Evolutionary conservation across 345 rosid genomes (phyloP).

Genomic region (Salix udensis): DNA sequence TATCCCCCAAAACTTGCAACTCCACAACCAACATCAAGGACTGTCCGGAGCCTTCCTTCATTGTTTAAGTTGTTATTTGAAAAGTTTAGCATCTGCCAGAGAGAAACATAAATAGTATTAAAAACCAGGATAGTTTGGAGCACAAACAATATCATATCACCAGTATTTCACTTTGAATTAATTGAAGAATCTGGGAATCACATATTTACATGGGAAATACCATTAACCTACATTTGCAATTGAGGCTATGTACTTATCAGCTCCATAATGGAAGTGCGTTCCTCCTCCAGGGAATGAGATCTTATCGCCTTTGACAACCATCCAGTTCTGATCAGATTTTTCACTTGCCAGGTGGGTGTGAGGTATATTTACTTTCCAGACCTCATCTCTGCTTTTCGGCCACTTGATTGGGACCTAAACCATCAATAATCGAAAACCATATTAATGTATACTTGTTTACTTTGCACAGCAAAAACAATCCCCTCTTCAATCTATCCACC

Average conservation of each 20-base stretch:
- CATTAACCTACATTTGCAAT: constrained; percentile 73
- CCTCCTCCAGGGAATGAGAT: constrained; percentile 97
- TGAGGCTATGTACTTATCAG: constrained; percentile 90
- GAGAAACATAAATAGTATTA: constrained; percentile 9
- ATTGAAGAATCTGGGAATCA: background rate
- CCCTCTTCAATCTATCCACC: background rate
- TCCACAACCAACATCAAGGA: constrained; percentile 98
- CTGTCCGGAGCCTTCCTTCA: constrained; percentile 75
- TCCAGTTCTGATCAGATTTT: constrained; percentile 99
- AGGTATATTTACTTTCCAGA: constrained; percentile 98
- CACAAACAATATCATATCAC: background rate
- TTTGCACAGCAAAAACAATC: background rate
- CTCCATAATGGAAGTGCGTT: constrained; percentile 98
- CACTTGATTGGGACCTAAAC: constrained; percentile 91
- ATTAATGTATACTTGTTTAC: background rate
- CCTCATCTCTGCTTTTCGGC: constrained; percentile 99
- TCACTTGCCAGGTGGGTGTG: constrained; percentile 98
- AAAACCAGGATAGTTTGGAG: background rate
- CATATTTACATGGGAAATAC: background rate
- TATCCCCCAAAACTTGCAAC: constrained; percentile 99
- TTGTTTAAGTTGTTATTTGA: constrained; percentile 62
- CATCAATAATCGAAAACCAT: background rate
- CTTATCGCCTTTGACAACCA: constrained; percentile 96
- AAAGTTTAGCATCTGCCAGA: constrained; percentile 90
- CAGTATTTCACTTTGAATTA: background rate